These are phyloP conservation scores for Solanum chacoense DNA, from an alignment of 305 asterid genomes.

Conservation along the genomic window DNA sequence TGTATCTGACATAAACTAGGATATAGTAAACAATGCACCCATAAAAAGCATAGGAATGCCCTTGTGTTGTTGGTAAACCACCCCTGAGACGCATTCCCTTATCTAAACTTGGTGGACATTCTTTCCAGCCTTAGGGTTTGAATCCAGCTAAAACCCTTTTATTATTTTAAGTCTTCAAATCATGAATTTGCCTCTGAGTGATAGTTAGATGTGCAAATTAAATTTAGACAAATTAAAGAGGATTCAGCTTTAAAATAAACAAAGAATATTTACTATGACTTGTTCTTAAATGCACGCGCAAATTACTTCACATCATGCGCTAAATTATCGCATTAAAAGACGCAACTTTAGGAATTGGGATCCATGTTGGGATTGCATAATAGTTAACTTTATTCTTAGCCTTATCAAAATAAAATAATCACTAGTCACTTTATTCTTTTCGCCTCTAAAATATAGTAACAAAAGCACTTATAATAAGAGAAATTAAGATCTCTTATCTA, in stretches of 20 bases:
- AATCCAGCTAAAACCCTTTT: too few species aligned
- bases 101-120: not conserved
- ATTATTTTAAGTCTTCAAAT: too few species aligned
- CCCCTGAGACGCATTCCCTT: not conserved
- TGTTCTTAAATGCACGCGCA: not conserved
- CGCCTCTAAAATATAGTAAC: not conserved
- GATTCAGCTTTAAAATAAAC: not conserved
- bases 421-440: not conserved
- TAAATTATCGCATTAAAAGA: not conserved
- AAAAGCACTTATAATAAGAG: not conserved
- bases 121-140: not conserved
- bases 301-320: not conserved
- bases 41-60: not conserved
- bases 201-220: not conserved
- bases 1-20: not conserved
- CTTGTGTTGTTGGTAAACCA: not conserved
- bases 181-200: not conserved
- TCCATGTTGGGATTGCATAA: not conserved
- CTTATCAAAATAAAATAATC: not conserved
- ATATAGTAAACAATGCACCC: not conserved
- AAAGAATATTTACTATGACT: not conserved
- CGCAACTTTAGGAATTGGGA: slow-evolving; percentile 1
- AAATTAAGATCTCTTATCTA: not conserved
- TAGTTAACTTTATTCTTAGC: not conserved
- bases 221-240: not conserved